phyloP scores from a whole-genome alignment of 2,329 filamentous ascomycete species.

The Elsinoe australis region DNA sequence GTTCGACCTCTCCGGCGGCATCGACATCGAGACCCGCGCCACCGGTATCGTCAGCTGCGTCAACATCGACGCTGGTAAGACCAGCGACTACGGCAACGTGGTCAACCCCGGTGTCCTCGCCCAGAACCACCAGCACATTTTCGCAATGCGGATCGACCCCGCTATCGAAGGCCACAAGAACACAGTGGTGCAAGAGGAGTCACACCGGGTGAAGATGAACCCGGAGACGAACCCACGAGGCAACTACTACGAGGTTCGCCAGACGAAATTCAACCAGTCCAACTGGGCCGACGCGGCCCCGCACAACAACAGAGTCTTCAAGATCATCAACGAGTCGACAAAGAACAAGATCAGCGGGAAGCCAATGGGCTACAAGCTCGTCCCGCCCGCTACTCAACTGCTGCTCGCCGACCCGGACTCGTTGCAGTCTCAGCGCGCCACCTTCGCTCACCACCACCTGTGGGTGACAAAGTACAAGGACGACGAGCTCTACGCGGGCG shows the following conservation, averaged over 20 bases:
- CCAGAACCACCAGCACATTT: constrained; percentile 64
- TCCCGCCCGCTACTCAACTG: constrained; percentile 43
- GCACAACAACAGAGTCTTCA: constrained; percentile 48
- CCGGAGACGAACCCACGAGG: constrained; percentile 53
- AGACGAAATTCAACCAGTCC: constrained; percentile 25
- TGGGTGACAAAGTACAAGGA: constrained; percentile 50
- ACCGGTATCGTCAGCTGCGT: constrained; percentile 60
- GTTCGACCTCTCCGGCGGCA: constrained; percentile 56
- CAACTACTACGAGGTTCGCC: constrained; percentile 51
- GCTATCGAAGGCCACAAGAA: constrained; percentile 51
- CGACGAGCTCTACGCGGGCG: constrained; percentile 45
- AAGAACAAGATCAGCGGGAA: constrained; percentile 40
- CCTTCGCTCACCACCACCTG: constrained; percentile 45
- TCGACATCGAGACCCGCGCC: constrained; percentile 55
- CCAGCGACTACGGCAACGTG: constrained; percentile 43
- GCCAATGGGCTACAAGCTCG: constrained; percentile 43
- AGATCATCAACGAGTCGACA: constrained; percentile 44
- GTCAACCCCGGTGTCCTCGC: constrained; percentile 58
- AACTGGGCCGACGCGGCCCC: constrained; percentile 26
- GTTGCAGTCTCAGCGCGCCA: constrained; percentile 40
- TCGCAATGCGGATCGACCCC: constrained; percentile 57
- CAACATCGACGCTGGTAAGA: constrained; percentile 51
- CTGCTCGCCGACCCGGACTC: constrained; percentile 41
- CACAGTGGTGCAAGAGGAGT: constrained; percentile 48
- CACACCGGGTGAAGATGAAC: constrained; percentile 43